phyloP scores from a whole-genome alignment of 1,284 basidiomycete species.

The Boletus sp. region DNA sequence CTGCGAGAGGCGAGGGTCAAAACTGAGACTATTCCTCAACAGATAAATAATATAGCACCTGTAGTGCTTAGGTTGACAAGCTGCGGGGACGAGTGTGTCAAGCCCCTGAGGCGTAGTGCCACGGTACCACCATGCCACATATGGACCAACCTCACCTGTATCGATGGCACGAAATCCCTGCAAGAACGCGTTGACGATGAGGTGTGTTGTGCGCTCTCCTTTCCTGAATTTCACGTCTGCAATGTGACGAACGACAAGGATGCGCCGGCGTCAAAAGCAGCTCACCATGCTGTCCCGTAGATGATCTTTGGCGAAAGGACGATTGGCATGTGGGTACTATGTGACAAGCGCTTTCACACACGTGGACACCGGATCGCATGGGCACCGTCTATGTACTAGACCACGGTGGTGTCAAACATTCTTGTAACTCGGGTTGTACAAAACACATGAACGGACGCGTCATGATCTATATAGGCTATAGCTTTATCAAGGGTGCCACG shows the following conservation, averaged over 20 bases:
- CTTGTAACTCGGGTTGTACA: too few species aligned
- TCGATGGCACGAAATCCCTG: slow-evolving; percentile 78
- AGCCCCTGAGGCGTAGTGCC: too few species aligned
- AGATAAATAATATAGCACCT: slow-evolving; percentile 38
- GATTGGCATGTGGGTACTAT: slow-evolving; percentile 23
- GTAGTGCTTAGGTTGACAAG: slow-evolving; percentile 77
- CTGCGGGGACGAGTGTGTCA: slow-evolving; percentile 33
- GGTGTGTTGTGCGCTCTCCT: slow-evolving; percentile 60
- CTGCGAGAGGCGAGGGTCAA: slow-evolving; percentile 35
- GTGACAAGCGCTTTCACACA: not conserved
- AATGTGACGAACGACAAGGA: not conserved
- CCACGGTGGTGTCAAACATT: too few species aligned
- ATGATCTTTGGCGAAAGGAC: slow-evolving; percentile 44
- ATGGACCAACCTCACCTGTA: slow-evolving; percentile 57
- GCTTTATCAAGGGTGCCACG: too few species aligned
- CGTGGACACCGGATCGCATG: too few species aligned
- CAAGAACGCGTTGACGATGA: slow-evolving; percentile 68
- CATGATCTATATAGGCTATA: not conserved
- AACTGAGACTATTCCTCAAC: not conserved
- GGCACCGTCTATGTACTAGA: too few species aligned
- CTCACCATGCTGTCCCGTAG: slow-evolving; percentile 68
- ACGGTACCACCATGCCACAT: not conserved
- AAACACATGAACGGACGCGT: too few species aligned
- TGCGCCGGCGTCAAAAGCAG: not conserved
- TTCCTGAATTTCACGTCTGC: slow-evolving; percentile 48